Conservation (phyloP, 2,329 filamentous ascomycete species). For the Mollisia scopiformis region DNA sequence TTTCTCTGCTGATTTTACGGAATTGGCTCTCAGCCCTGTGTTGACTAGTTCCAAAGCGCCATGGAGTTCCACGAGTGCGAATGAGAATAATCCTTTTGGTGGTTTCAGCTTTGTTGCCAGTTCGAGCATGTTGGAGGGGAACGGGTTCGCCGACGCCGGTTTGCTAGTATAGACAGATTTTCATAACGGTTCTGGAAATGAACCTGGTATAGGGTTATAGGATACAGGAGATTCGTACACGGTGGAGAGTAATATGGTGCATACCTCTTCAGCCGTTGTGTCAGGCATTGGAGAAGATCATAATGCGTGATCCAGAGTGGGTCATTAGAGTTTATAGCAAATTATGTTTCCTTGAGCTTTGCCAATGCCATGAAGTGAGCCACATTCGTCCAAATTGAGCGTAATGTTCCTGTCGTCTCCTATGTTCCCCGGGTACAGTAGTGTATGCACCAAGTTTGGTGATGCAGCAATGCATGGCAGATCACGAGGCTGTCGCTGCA, state of each 20-base stretch:
- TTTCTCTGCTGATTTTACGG: constrained; percentile 91
- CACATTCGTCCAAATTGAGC: no score
- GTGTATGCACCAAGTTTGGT: no score
- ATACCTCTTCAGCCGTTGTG: background rate
- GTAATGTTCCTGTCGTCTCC: no score
- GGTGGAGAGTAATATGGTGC: background rate
- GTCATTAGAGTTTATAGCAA: background rate
- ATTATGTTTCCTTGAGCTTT: no score
- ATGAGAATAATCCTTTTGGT: constrained; percentile 36
- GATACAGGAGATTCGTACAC: background rate
- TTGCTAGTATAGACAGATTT: background rate
- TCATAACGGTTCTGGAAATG: background rate
- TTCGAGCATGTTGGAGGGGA: constrained; percentile 36
- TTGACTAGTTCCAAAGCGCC: constrained; percentile 41
- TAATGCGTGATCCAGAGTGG: background rate
- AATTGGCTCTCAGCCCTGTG: constrained; percentile 77
- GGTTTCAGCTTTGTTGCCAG: constrained; percentile 41
- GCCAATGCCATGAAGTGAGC: no score
- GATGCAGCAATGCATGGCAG: no score
- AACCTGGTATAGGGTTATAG: background rate
- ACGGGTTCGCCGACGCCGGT: constrained; percentile 10
- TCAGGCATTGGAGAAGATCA: background rate
- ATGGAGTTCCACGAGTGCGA: constrained; percentile 25
- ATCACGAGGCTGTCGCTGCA: no score
- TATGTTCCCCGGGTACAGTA: no score